Conservation (phyloP, 768 basidiomycete genomes). For the Pholiota microspora region DNA sequence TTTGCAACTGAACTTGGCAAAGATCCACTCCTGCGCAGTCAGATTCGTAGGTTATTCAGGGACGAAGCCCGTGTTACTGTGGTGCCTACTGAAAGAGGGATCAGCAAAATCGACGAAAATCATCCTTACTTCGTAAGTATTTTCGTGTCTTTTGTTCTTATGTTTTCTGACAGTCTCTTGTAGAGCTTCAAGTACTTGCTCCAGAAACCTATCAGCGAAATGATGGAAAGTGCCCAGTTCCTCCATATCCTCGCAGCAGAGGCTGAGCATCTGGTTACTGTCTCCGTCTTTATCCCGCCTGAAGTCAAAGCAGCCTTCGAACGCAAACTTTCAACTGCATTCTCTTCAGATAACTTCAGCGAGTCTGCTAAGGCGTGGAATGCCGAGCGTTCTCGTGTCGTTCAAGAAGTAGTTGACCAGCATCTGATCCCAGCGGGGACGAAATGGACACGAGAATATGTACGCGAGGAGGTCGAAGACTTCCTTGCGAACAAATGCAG, state of each 20-base stretch:
- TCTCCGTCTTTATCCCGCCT: constrained; percentile 65
- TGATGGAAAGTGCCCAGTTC: constrained; percentile 77
- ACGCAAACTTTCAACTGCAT: constrained; percentile 74
- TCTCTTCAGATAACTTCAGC: constrained; percentile 80
- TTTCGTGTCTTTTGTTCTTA: not conserved
- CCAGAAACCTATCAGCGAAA: constrained; percentile 69
- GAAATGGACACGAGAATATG: constrained; percentile 88
- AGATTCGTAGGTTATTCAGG: constrained; percentile 74
- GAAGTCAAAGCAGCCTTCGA: constrained; percentile 68
- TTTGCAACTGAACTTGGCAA: constrained; percentile 89
- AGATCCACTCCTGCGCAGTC: constrained; percentile 83
- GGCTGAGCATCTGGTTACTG: constrained; percentile 79
- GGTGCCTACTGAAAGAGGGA: constrained; percentile 84
- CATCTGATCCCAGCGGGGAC: constrained; percentile 80
- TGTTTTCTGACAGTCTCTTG: not conserved
- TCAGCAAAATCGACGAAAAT: constrained; percentile 71
- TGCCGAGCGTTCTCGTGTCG: constrained; percentile 71
- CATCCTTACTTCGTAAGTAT: constrained; percentile 67
- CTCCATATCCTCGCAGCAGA: constrained; percentile 91
- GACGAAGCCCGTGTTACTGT: constrained; percentile 75
- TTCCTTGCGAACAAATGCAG: constrained; percentile 67
- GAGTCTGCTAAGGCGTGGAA: constrained; percentile 93
- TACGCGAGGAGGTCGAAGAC: constrained; percentile 91
- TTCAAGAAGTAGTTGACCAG: constrained; percentile 76
- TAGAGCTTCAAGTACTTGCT: constrained; percentile 95